Conservation (phyloP, 331 rosid genomes). For the Pyrus hybrid region DNA sequence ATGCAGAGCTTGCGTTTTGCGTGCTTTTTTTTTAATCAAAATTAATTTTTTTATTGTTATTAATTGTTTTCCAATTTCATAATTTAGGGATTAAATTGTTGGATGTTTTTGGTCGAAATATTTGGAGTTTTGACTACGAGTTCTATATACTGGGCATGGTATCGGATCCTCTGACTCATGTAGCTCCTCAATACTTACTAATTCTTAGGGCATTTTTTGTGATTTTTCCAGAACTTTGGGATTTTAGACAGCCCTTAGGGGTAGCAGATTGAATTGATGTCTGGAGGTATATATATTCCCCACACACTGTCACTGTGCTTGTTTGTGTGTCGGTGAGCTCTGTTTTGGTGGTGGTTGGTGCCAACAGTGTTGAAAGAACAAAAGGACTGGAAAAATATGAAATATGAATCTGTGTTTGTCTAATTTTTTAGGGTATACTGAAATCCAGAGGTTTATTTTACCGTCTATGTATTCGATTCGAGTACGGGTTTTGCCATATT, state of each 20-base stretch:
- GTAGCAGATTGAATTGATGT: slow-evolving; percentile 30
- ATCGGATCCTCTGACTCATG: slow-evolving; percentile 51
- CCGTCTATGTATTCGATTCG: slow-evolving; percentile 2
- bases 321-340: slow-evolving; percentile 14
- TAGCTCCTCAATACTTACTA: slow-evolving; percentile 6
- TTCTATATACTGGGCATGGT: slow-evolving; percentile 26
- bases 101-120: not conserved
- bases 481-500: not conserved
- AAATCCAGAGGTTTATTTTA: slow-evolving; percentile 1
- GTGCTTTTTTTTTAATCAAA: not conserved
- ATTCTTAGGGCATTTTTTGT: not conserved
- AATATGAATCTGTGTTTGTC: not conserved
- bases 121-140: slow-evolving; percentile 18
- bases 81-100: not conserved
- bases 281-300: slow-evolving; percentile 2
- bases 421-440: slow-evolving; percentile 1
- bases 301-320: not conserved
- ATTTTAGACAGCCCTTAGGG: slow-evolving; percentile 17
- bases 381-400: not conserved
- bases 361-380: not conserved
- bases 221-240: slow-evolving; percentile 9
- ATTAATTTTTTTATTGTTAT: not conserved
- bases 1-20: slow-evolving; percentile 8
- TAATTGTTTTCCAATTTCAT: not conserved
- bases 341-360: slow-evolving; percentile 21